These are phyloP conservation scores for Botrytis fabae DNA, from an alignment of 2,329 filamentous ascomycete genomes.

Conservation along the genomic window DNA sequence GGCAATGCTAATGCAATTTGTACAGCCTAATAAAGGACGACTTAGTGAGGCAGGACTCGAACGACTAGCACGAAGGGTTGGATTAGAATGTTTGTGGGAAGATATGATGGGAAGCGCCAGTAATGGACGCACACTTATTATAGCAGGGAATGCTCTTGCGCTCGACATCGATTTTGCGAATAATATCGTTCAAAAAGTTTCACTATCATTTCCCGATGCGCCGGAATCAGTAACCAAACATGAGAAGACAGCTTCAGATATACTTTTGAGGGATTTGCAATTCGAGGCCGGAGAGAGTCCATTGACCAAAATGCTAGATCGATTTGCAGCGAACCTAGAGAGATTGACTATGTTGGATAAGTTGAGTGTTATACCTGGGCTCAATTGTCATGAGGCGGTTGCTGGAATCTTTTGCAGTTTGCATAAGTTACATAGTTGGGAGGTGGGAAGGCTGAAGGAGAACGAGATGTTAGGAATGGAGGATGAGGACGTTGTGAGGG, in stretches of 20 bases:
- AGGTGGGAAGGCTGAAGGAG: conserved; percentile 58
- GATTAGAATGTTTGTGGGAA: conserved; percentile 65
- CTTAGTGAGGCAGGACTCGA: conserved; percentile 77
- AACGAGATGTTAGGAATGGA: conserved; percentile 47
- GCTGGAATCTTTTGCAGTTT: conserved; percentile 72
- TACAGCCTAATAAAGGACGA: conserved; percentile 53
- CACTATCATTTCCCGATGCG: conserved; percentile 62
- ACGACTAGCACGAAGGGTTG: conserved; percentile 65
- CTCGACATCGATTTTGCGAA: conserved; percentile 63
- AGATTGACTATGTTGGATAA: conserved; percentile 69
- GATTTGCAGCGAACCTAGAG: conserved; percentile 71
- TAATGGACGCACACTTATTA: conserved; percentile 56
- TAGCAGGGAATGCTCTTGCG: conserved; percentile 61
- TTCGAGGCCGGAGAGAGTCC: conserved; percentile 59
- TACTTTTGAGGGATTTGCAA: conserved; percentile 65
- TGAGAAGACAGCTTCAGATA: conserved; percentile 61
- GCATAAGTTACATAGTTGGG: conserved; percentile 68
- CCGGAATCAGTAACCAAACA: conserved; percentile 59
- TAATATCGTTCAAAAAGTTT: conserved; percentile 62
- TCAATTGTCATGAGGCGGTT: conserved; percentile 78
- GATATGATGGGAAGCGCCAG: conserved; percentile 49
- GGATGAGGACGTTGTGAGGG: conserved; percentile 43
- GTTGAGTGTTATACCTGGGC: conserved; percentile 64
- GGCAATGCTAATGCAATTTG: conserved; percentile 27
- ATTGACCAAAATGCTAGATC: conserved; percentile 68